These are phyloP conservation scores for Planoprotostelium fungivorum DNA, from an alignment of 78 protist genomes.

Conservation along the genomic window DNA sequence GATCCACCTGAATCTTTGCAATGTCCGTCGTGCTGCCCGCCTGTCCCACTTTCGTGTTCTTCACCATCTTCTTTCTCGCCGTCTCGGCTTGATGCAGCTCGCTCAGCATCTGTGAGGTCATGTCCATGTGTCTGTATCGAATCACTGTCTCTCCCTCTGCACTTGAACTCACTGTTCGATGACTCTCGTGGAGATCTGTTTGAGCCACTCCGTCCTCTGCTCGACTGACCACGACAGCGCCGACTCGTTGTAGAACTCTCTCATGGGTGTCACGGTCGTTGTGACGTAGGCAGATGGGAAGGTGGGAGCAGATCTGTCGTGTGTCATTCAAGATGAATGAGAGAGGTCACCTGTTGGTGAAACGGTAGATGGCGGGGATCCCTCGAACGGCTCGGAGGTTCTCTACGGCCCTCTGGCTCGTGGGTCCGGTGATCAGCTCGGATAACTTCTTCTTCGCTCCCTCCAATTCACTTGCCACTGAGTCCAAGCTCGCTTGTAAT, in stretches of 20 bases:
- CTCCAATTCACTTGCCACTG: background rate
- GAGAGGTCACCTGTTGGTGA: background rate
- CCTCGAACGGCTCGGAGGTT: background rate
- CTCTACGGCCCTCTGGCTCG: background rate
- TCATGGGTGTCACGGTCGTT: background rate
- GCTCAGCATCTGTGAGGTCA: background rate
- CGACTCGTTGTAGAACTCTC: background rate
- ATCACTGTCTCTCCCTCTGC: background rate
- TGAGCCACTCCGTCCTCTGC: background rate
- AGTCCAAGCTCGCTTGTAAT: background rate
- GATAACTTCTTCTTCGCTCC: background rate
- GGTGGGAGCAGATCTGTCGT: background rate
- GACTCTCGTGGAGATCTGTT: background rate
- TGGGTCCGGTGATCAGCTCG: background rate
- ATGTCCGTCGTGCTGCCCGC: background rate
- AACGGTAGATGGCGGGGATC: background rate
- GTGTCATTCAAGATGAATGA: background rate
- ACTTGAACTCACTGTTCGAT: background rate
- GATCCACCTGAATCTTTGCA: background rate
- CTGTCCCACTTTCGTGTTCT: background rate
- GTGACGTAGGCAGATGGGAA: background rate
- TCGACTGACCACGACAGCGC: background rate
- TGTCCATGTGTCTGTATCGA: background rate
- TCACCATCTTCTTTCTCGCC: background rate
- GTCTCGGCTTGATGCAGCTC: background rate